Conservation (phyloP, 73 alveolate species). For the Halteria grandinella region DNA sequence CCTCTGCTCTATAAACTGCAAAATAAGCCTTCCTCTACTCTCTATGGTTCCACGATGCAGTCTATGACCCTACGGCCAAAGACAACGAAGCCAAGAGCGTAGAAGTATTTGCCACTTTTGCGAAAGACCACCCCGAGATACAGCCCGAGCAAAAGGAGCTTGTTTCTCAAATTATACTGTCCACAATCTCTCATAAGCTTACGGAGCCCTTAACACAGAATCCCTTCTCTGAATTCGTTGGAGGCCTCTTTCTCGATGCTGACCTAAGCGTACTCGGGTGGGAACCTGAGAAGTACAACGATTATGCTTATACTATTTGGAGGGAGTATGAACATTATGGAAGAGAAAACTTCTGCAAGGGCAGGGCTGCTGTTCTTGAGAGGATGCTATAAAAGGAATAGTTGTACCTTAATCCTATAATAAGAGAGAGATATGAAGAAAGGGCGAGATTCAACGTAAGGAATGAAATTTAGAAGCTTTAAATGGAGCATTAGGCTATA, state of each 20-base stretch:
- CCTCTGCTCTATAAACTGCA: background rate
- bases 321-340: constrained; percentile 22
- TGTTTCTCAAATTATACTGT: constrained; percentile 7
- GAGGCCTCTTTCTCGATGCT: constrained; percentile 40
- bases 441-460: constrained; percentile 17
- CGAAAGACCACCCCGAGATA: background rate
- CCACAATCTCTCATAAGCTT: constrained; percentile 24
- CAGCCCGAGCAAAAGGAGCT: background rate
- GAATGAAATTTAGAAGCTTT: background rate
- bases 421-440: constrained; percentile 1
- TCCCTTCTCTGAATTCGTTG: background rate
- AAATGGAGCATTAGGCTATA: constrained; percentile 7
- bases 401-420: background rate
- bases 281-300: constrained; percentile 14
- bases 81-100: constrained; percentile 36
- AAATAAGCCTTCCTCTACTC: background rate
- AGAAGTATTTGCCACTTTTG: background rate
- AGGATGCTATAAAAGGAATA: constrained; percentile 13
- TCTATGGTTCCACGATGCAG: constrained; percentile 42
- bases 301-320: constrained; percentile 40
- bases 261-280: constrained; percentile 38
- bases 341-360: constrained; percentile 36
- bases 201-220: background rate
- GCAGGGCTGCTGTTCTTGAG: constrained; percentile 21
- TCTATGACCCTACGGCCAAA: constrained; percentile 33